Conservation (phyloP, 1,284 basidiomycete genomes). For the Irpex rosettiformis region DNA sequence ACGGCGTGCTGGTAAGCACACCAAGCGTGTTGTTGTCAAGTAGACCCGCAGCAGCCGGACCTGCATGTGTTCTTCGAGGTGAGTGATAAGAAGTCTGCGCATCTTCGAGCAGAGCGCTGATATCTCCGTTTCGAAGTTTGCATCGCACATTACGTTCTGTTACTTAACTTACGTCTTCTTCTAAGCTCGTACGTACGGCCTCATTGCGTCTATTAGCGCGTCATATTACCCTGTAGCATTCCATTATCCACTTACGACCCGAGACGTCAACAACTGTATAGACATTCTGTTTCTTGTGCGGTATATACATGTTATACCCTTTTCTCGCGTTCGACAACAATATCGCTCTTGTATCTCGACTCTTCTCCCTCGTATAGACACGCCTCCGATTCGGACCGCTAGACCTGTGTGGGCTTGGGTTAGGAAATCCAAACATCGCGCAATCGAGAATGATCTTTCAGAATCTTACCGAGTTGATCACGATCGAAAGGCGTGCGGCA, state of each 20-base stretch:
- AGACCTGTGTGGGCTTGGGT: no score
- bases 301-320: not conserved
- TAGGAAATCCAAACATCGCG: no score
- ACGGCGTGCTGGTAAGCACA: slow-evolving; percentile 70
- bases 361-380: not conserved
- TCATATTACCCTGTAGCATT: not conserved
- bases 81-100: not conserved
- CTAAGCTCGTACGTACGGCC: not conserved
- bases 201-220: not conserved
- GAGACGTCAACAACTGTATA: not conserved
- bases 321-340: not conserved
- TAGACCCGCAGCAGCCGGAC: slow-evolving; percentile 4
- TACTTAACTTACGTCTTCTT: not conserved
- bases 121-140: not conserved
- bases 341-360: no score
- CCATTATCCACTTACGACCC: not conserved
- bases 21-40: slow-evolving; percentile 43
- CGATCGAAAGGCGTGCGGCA: slow-evolving; percentile 8
- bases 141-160: not conserved
- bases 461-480: slow-evolving; percentile 5
- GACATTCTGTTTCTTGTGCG: not conserved
- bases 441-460: not conserved
- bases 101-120: not conserved
- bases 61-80: not conserved
- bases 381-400: not conserved